These are phyloP conservation scores for Neurospora sp. DNA, from an alignment of 495 filamentous ascomycete species.

Conservation along the genomic window DNA sequence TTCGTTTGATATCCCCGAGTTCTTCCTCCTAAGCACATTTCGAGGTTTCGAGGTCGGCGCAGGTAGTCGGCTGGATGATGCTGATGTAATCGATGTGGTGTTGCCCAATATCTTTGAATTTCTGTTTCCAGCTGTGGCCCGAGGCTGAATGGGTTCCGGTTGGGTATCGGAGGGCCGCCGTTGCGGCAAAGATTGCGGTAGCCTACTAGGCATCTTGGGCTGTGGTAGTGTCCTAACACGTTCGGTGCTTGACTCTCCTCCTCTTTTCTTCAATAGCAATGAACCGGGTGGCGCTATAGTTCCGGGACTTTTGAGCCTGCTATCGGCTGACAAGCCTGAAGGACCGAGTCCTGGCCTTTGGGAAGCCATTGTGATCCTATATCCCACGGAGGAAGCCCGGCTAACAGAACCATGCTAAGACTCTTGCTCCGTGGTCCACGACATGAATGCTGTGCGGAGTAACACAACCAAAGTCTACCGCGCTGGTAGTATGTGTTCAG, in stretches of 20 bases:
- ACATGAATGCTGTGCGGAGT: conserved; percentile 6
- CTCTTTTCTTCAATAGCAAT: conserved; percentile 10
- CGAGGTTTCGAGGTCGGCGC: conserved; percentile 20
- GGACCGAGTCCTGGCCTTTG: conserved; percentile 13
- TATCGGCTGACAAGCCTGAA: conserved; percentile 12
- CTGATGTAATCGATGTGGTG: conserved; percentile 1
- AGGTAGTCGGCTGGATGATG: conserved; percentile 11
- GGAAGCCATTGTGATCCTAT: conserved; percentile 22
- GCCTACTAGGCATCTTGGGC: conserved; percentile 22
- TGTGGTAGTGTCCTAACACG: conserved; percentile 21
- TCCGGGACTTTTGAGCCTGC: conserved; percentile 7
- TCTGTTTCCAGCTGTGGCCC: conserved; percentile 13
- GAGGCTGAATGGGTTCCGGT: conserved; percentile 19
- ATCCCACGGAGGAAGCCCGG: conserved; percentile 7
- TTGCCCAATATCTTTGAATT: conserved; percentile 8
- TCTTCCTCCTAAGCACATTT: conserved; percentile 38
- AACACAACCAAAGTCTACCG: not conserved
- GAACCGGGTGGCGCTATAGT: conserved; percentile 3
- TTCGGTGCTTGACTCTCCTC: conserved; percentile 14
- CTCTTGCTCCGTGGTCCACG: conserved; percentile 5
- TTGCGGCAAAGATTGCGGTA: conserved; percentile 23
- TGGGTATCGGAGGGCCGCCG: conserved; percentile 19
- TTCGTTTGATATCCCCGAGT: conserved; percentile 34
- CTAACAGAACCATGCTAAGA: conserved; percentile 18
- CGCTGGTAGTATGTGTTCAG: conserved; percentile 11